A percentile compares a stretch with the other conserved stretches of the same genome.
phyloP scores from a whole-genome alignment of 768 basidiomycete genomes.

The Suillus clintonianus region DNA sequence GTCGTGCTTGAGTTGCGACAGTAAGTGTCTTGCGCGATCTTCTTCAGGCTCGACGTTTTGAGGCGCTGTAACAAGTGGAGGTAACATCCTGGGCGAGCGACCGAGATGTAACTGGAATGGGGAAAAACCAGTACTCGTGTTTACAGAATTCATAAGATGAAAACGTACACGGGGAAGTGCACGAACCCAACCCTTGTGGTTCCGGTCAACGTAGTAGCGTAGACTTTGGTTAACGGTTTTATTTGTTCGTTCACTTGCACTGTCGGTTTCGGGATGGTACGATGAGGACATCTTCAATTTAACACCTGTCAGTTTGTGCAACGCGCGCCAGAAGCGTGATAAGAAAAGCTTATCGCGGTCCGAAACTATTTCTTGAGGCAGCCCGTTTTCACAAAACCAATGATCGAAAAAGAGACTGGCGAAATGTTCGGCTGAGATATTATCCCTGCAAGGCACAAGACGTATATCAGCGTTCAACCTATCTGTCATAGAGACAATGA shows the following conservation, averaged over 20 bases:
- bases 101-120: conserved; percentile 11
- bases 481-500: too few species aligned
- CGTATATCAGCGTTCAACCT: too few species aligned
- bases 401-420: not conserved
- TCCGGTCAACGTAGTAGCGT: conserved; percentile 21
- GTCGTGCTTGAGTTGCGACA: too few species aligned
- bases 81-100: not conserved
- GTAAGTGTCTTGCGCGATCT: too few species aligned
- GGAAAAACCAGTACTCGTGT: conserved; percentile 30
- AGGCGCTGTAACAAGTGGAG: too few species aligned
- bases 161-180: conserved; percentile 34
- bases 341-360: conserved; percentile 38
- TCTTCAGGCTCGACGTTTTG: too few species aligned
- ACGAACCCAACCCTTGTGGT: conserved; percentile 35
- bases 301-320: conserved; percentile 23
- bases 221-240: conserved; percentile 33
- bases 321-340: conserved; percentile 30
- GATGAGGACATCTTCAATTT: conserved; percentile 34
- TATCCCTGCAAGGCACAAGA: too few species aligned
- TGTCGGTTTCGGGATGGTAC: conserved; percentile 41
- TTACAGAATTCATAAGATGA: conserved; percentile 35
- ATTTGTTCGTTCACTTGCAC: conserved; percentile 34
- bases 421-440: too few species aligned
- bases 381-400: conserved; percentile 35
- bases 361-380: conserved; percentile 29